Conservation (phyloP, 2,329 filamentous ascomycete genomes). For the Rhynchosporium agropyri region DNA sequence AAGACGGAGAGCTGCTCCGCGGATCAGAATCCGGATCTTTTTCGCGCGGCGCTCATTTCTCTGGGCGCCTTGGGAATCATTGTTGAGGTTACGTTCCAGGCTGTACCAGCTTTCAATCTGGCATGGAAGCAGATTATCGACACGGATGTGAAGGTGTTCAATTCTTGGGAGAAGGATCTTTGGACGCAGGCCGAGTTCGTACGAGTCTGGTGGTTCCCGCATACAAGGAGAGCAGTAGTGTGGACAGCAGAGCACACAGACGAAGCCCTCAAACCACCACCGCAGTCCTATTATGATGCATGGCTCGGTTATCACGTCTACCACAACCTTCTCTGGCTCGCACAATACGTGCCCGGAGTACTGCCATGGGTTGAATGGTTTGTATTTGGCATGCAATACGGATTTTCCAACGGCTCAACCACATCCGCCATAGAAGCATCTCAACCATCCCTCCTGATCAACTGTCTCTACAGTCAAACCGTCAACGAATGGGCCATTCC, state of each 20-base stretch:
- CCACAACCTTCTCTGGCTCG: conserved; percentile 83
- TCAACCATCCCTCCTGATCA: conserved; percentile 83
- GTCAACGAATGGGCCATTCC: conserved; percentile 98
- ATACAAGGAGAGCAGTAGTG: conserved; percentile 82
- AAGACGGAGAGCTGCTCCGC: conserved; percentile 70
- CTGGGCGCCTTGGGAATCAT: conserved; percentile 91
- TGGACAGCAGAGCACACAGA: conserved; percentile 85
- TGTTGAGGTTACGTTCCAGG: conserved; percentile 82
- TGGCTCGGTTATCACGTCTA: conserved; percentile 85
- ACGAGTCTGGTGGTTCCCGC: conserved; percentile 96
- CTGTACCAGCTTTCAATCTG: conserved; percentile 80
- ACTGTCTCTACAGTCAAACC: conserved; percentile 97
- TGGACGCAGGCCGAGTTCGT: conserved; percentile 90
- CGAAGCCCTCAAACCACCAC: conserved; percentile 59
- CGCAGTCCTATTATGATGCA: conserved; percentile 76
- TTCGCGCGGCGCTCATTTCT: conserved; percentile 83
- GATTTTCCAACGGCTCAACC: conserved; percentile 71
- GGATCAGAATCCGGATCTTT: conserved; percentile 71
- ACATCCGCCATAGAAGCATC: conserved; percentile 80
- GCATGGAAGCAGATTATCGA: conserved; percentile 83
- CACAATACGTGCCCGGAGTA: conserved; percentile 75
- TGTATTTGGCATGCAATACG: conserved; percentile 96
- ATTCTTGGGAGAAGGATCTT: conserved; percentile 70
- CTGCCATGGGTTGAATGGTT: conserved; percentile 94
- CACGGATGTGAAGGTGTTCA: conserved; percentile 67